phyloP scores from a whole-genome alignment of 345 rosid genomes.

The Erucastrum elatum region DNA sequence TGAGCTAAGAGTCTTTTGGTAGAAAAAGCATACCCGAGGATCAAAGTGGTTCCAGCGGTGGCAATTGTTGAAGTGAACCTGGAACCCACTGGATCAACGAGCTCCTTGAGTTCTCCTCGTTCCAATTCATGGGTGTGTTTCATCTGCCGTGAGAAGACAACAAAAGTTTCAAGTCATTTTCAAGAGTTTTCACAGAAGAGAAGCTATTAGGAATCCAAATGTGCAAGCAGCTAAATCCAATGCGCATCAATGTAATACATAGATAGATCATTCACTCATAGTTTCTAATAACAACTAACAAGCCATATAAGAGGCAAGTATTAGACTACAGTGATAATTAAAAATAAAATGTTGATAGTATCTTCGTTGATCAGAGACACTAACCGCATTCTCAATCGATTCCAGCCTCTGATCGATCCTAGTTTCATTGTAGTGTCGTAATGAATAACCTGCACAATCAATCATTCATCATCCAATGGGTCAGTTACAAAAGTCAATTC shows the following conservation, averaged over 20 bases:
- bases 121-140: constrained; percentile 53
- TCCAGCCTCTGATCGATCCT: constrained; percentile 68
- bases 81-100: constrained; percentile 65
- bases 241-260: not conserved
- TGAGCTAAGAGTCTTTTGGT: not conserved
- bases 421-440: constrained; percentile 55
- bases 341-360: not conserved
- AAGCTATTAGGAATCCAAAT: not conserved
- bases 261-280: not conserved
- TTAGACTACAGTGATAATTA: not conserved
- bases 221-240: not conserved
- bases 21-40: constrained; percentile 63
- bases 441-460: constrained; percentile 56
- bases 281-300: not conserved
- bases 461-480: constrained; percentile 19
- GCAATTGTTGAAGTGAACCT: constrained; percentile 56
- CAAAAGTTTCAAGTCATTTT: not conserved
- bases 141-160: constrained; percentile 50
- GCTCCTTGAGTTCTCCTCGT: constrained; percentile 71
- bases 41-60: constrained; percentile 73
- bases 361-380: constrained; percentile 17
- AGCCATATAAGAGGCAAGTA: not conserved
- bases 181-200: constrained; percentile 1
- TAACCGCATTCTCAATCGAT: constrained; percentile 68
- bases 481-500: not conserved